Evolutionary conservation across 2,329 filamentous ascomycete species (phyloP).

Genomic region (Fusarium brevicatenulatum): DNA sequence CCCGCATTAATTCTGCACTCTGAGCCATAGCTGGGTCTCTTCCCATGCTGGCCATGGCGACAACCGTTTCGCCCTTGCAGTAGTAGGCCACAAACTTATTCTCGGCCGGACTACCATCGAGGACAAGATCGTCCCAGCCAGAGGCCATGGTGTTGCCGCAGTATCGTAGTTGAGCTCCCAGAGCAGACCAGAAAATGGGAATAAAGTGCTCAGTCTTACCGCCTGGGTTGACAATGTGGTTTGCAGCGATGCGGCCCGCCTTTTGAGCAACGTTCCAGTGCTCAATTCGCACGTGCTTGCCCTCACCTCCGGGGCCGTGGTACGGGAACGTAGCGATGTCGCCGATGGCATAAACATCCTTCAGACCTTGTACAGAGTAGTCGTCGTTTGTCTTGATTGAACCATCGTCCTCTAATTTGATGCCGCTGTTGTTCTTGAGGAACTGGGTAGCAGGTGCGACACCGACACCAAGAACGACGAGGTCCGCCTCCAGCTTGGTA

Average conservation of each 20-base stretch:
- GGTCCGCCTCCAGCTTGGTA: conserved; percentile 82
- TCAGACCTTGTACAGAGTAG: conserved; percentile 78
- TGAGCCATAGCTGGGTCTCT: conserved; percentile 89
- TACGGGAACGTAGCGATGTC: conserved; percentile 98
- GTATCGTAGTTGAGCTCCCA: conserved; percentile 90
- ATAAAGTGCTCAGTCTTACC: conserved; percentile 78
- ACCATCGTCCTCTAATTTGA: conserved; percentile 84
- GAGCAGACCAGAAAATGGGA: conserved; percentile 95
- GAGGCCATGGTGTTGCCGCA: conserved; percentile 80
- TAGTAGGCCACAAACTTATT: conserved; percentile 92
- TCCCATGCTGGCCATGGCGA: conserved; percentile 91
- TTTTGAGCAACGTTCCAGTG: conserved; percentile 99
- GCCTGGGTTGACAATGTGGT: conserved; percentile 75
- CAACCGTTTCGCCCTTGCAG: conserved; percentile 83
- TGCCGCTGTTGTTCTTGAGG: conserved; percentile 74
- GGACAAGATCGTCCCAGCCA: conserved; percentile 86
- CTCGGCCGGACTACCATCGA: conserved; percentile 80
- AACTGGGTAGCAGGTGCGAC: conserved; percentile 88
- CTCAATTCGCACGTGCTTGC: conserved; percentile 83
- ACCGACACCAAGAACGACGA: conserved; percentile 92
- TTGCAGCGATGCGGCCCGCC: conserved; percentile 81
- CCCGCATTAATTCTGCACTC: conserved; percentile 84
- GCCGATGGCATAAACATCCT: conserved; percentile 90
- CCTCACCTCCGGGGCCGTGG: conserved; percentile 84
- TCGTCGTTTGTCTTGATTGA: conserved; percentile 83